phyloP scores from a whole-genome alignment of 2,329 filamentous ascomycete genomes.

The Pleomassaria siparia region DNA sequence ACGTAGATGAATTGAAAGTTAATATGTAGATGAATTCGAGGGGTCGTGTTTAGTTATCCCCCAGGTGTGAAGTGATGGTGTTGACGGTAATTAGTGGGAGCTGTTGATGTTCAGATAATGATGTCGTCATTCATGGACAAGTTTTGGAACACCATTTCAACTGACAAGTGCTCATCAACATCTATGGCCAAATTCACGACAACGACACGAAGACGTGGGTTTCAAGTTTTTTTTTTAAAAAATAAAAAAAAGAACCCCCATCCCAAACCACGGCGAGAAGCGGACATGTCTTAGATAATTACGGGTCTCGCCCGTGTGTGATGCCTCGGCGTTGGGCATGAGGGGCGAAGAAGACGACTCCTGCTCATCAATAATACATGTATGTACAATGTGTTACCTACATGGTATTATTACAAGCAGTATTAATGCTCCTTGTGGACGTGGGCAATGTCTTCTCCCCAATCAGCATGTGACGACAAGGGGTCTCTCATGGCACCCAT shows the following conservation, averaged over 20 bases:
- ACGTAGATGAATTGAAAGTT: background rate
- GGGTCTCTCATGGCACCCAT: background rate
- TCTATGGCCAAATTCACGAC: too few relatives aligned
- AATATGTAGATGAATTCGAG: too few relatives aligned
- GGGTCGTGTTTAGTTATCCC: too few relatives aligned
- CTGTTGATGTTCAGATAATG: slow-evolving; percentile 2
- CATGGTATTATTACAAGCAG: slow-evolving; percentile 6
- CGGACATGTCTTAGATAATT: background rate
- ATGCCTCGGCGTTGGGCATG: slow-evolving; percentile 7
- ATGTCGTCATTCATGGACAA: slow-evolving; percentile 10
- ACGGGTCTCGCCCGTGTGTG: slow-evolving; percentile 10
- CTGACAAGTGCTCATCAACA: too few relatives aligned
- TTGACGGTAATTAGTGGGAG: background rate
- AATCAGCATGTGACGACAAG: slow-evolving; percentile 4
- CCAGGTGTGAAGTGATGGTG: background rate
- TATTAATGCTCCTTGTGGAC: slow-evolving; percentile 7
- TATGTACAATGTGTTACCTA: too few relatives aligned
- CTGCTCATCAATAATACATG: too few relatives aligned
- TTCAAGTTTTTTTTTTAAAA: too few relatives aligned
- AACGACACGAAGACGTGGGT: too few relatives aligned
- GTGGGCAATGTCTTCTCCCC: background rate
- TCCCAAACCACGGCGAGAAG: slow-evolving; percentile 3
- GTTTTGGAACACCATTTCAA: too few relatives aligned
- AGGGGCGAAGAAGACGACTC: background rate
- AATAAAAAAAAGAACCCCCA: slow-evolving; percentile 2